Percentiles rank a stretch among this genome's conserved stretches.
Evolutionary conservation across 106 monocot species (phyloP).

Genomic region (Phalaenopsis aphrodite): DNA sequence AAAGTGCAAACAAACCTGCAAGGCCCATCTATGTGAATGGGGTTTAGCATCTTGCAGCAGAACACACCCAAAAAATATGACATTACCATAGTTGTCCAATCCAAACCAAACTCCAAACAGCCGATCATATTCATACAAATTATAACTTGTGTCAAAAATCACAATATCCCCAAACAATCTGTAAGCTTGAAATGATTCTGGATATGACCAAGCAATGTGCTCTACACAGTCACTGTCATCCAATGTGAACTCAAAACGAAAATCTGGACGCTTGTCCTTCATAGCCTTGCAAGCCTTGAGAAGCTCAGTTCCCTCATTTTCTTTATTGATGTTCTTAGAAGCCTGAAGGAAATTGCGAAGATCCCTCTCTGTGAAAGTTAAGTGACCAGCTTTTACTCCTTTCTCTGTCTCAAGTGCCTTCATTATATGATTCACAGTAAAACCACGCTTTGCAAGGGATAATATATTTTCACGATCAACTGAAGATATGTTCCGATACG

Average conservation of each 20-base stretch:
- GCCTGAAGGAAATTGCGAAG: constrained; percentile 75
- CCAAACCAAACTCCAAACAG: constrained; percentile 79
- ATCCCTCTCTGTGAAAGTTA: constrained; percentile 76
- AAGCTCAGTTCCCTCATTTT: constrained; percentile 68
- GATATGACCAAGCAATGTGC: constrained; percentile 63
- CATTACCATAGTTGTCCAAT: constrained; percentile 66
- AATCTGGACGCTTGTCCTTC: constrained; percentile 47
- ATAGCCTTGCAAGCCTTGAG: constrained; percentile 58
- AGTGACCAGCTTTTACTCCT: constrained; percentile 32
- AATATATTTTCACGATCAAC: constrained; percentile 56
- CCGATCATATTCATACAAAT: constrained; percentile 65
- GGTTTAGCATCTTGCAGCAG: constrained; percentile 55
- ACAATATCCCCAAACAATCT: constrained; percentile 68
- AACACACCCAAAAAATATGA: constrained; percentile 65
- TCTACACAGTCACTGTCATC: constrained; percentile 43
- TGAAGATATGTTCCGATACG: constrained; percentile 70
- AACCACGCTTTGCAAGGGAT: constrained; percentile 42
- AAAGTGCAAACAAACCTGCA: constrained; percentile 38
- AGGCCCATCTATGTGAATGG: constrained; percentile 59
- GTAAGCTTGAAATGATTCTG: constrained; percentile 61
- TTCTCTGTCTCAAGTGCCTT: constrained; percentile 63
- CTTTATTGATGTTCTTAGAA: constrained; percentile 57
- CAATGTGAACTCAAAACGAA: constrained; percentile 53
- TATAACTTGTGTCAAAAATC: constrained; percentile 65
- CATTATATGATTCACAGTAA: constrained; percentile 63